Evolutionary conservation across 1,284 basidiomycete species (phyloP).

Genomic region (Malassezia obtusa): DNA sequence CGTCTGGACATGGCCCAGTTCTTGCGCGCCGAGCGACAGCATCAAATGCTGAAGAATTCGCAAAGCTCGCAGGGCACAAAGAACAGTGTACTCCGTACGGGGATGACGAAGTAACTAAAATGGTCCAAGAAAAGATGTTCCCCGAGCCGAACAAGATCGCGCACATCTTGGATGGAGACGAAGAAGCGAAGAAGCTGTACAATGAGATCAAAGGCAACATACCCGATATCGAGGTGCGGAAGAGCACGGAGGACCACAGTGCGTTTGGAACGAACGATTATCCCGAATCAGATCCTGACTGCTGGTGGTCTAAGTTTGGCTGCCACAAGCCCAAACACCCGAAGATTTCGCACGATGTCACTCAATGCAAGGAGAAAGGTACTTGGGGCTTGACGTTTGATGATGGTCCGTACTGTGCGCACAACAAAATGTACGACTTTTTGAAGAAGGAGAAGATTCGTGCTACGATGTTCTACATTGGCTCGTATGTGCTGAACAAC

Average conservation of each 20-base stretch:
- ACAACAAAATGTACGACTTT: constrained; percentile 54
- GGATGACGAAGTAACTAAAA: constrained; percentile 14
- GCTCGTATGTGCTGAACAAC: constrained; percentile 54
- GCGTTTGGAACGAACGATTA: background rate
- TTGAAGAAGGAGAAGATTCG: constrained; percentile 51
- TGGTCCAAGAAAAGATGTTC: constrained; percentile 14
- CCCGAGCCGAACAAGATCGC: constrained; percentile 48
- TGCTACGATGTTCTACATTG: constrained; percentile 52
- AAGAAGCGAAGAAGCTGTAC: constrained; percentile 43
- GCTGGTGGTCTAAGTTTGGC: constrained; percentile 35
- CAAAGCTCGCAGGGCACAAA: constrained; percentile 17
- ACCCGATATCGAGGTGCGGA: background rate
- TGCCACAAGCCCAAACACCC: constrained; percentile 41
- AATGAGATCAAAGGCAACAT: constrained; percentile 26
- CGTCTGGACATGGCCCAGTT: background rate
- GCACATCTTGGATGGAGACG: constrained; percentile 47
- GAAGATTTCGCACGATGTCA: constrained; percentile 47
- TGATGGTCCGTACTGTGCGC: constrained; percentile 51
- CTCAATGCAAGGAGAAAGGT: constrained; percentile 49
- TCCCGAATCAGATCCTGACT: constrained; percentile 29
- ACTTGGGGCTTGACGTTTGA: constrained; percentile 54
- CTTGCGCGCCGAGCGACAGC: background rate
- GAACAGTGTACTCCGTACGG: background rate
- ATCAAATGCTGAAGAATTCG: constrained; percentile 7
- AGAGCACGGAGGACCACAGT: background rate